Conservation (phyloP, 2,329 filamentous ascomycete genomes). For the Aaosphaeria arxii region DNA sequence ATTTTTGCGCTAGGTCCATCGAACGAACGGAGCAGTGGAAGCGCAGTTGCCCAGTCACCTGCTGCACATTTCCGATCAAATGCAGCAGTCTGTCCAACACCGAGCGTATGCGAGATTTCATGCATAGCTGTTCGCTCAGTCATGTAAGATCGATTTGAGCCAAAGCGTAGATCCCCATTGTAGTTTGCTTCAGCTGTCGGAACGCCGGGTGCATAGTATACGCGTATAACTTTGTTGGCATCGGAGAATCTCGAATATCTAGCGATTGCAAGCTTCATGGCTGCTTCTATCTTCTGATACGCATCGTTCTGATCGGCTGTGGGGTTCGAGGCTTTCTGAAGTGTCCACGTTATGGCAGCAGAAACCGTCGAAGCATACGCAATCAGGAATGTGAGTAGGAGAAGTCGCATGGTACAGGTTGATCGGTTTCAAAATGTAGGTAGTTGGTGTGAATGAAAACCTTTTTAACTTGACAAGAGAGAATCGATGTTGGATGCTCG, state of each 20-base stretch:
- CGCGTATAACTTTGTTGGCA: constrained; percentile 23
- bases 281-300: constrained; percentile 28
- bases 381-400: neutral
- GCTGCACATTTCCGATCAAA: constrained; percentile 27
- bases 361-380: neutral
- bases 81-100: constrained; percentile 30
- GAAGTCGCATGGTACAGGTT: constrained; percentile 1
- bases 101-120: constrained; percentile 32
- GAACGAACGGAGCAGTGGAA: constrained; percentile 27
- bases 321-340: constrained; percentile 24
- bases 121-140: constrained; percentile 34
- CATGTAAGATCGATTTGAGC: constrained; percentile 31
- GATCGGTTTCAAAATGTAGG: neutral
- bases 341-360: constrained; percentile 13
- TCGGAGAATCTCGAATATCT: constrained; percentile 21
- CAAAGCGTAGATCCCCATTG: constrained; percentile 34
- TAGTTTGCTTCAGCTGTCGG: constrained; percentile 35
- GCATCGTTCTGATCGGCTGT: constrained; percentile 30
- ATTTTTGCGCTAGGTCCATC: constrained; percentile 29
- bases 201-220: constrained; percentile 29
- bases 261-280: constrained; percentile 27
- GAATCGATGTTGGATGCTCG: too few relatives aligned
- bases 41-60: constrained; percentile 30
- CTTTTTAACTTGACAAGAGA: too few relatives aligned
- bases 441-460: too few relatives aligned